A percentile compares a stretch with the other conserved stretches of the same genome.
phyloP scores from a whole-genome alignment of 176 grass and related monocot species.

The Miscanthus lutarioriparius region DNA sequence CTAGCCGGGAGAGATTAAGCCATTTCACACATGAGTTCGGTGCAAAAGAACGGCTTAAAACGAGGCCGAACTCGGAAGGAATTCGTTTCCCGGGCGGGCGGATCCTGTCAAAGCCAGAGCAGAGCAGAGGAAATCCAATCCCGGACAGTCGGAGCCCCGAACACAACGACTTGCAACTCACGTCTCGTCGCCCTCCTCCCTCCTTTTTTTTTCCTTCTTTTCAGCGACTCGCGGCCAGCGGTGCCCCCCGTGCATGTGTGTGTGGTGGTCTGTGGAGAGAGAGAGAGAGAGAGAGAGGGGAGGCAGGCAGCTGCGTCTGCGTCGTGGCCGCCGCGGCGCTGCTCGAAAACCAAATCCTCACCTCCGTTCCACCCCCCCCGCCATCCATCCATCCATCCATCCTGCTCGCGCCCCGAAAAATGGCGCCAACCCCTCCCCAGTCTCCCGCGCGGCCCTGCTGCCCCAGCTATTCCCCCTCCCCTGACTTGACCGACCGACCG shows the following conservation, averaged over 20 bases:
- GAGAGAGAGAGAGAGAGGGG: neutral
- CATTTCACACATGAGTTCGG: neutral
- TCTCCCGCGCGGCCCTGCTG: conserved; percentile 3
- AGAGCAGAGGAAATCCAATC: too few relatives aligned
- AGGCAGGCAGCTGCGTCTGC: neutral
- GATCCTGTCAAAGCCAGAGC: neutral
- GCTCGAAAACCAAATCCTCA: conserved; percentile 12
- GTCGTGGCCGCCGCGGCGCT: conserved; percentile 1
- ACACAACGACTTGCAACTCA: neutral
- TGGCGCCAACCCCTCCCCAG: conserved; percentile 44
- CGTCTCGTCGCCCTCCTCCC: neutral
- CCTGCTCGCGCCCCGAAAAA: conserved; percentile 28
- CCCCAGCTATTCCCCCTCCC: conserved; percentile 19
- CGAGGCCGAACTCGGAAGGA: neutral
- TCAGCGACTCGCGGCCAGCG: neutral
- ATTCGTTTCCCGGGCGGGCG: neutral
- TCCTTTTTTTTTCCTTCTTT: too few relatives aligned
- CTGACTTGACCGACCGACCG: neutral
- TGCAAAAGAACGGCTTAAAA: neutral
- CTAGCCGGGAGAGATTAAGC: neutral
- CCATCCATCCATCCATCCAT: neutral
- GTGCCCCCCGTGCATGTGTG: neutral
- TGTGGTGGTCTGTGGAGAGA: neutral
- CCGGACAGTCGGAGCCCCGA: too few relatives aligned
- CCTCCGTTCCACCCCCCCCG: neutral